phyloP scores from a whole-genome alignment of 2,329 filamentous ascomycete species.

The Camptophora hylomeconis region DNA sequence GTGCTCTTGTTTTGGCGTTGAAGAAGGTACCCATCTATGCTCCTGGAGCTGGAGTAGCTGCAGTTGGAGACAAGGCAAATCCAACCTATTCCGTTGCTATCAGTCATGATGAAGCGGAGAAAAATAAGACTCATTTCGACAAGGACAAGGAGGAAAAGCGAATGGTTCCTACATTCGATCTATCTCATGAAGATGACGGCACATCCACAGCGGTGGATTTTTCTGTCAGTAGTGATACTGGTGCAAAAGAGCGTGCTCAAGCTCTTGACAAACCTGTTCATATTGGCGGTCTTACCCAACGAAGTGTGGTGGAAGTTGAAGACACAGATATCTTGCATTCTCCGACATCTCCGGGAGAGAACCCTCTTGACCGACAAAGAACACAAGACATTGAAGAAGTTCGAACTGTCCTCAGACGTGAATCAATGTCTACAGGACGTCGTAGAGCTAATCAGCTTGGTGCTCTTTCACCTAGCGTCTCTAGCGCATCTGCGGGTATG shows the following conservation, averaged over 20 bases:
- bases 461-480: conserved; percentile 4
- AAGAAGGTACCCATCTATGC: conserved; percentile 76
- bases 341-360: too few species aligned
- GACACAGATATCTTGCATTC: conserved; percentile 6
- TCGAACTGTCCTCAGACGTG: conserved; percentile 21
- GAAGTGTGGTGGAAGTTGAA: conserved; percentile 17
- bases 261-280: conserved; percentile 21
- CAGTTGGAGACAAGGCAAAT: conserved; percentile 51
- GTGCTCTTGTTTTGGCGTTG: conserved; percentile 71
- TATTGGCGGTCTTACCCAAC: conserved; percentile 23
- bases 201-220: conserved; percentile 5
- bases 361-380: conserved; percentile 17
- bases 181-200: not conserved
- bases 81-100: conserved; percentile 72
- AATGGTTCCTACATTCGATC: conserved; percentile 40
- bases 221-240: conserved; percentile 1
- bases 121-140: conserved; percentile 47
- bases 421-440: conserved; percentile 28
- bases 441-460: conserved; percentile 16
- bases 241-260: conserved; percentile 1
- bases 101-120: conserved; percentile 51
- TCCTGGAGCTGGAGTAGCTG: conserved; percentile 58
- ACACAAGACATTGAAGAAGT: conserved; percentile 17
- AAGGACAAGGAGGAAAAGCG: conserved; percentile 52
- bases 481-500: conserved; percentile 1